A percentile compares a stretch with the other conserved stretches of the same genome.
These are phyloP conservation scores for Boletus eberwhitei DNA, from an alignment of 768 basidiomycete species.

Conservation along the genomic window DNA sequence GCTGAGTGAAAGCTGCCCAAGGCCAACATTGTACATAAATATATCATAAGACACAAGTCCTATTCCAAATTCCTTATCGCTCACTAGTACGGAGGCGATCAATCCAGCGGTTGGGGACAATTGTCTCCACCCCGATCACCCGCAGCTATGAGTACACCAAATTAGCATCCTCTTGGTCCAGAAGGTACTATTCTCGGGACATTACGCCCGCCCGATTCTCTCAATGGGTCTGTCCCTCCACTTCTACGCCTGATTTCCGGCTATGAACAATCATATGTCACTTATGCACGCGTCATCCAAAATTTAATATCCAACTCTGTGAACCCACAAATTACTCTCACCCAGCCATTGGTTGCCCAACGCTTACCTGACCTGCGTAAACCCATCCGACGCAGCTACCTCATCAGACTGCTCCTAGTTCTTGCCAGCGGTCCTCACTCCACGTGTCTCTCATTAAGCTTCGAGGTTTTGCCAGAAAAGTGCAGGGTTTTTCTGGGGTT, in stretches of 20 bases:
- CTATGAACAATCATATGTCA: slow-evolving; percentile 18
- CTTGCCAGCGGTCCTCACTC: slow-evolving; percentile 6
- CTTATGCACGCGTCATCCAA: slow-evolving; percentile 16
- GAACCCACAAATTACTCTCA: neutral
- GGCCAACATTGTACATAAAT: slow-evolving; percentile 21
- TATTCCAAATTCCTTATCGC: neutral
- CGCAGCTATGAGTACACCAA: slow-evolving; percentile 4
- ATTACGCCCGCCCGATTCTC: slow-evolving; percentile 7
- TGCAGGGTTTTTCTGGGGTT: slow-evolving; percentile 19
- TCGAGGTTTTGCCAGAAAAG: slow-evolving; percentile 7
- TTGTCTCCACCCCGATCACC: slow-evolving; percentile 17
- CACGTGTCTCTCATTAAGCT: slow-evolving; percentile 11
- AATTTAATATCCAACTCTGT: slow-evolving; percentile 21
- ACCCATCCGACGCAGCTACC: slow-evolving; percentile 7
- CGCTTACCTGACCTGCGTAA: slow-evolving; percentile 13
- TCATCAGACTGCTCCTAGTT: neutral
- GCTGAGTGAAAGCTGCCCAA: neutral
- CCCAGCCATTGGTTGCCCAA: slow-evolving; percentile 1
- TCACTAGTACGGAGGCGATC: neutral
- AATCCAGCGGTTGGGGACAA: neutral
- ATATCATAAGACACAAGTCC: slow-evolving; percentile 3
- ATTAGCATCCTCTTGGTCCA: neutral
- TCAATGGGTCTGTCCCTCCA: neutral
- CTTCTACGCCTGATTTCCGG: slow-evolving; percentile 19
- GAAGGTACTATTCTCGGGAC: neutral